phyloP scores from a whole-genome alignment of 2,329 filamentous ascomycete genomes.

The Ophiocordyceps polyrhachis-furcata region DNA sequence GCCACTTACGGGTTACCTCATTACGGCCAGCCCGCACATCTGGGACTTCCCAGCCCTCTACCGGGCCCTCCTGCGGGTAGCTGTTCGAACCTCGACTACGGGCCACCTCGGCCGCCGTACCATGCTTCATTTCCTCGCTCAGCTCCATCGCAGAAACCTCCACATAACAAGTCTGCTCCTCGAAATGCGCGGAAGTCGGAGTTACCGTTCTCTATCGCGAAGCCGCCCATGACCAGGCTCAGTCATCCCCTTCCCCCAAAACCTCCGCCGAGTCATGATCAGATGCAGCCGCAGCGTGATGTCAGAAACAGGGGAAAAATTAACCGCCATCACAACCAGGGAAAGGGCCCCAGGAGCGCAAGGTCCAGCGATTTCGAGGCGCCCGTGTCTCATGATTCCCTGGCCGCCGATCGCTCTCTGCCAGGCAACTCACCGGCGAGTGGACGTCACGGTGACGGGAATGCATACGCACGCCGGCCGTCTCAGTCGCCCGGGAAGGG shows the following conservation, averaged over 20 bases:
- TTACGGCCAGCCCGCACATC: neutral
- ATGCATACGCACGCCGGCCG: neutral
- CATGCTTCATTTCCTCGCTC: neutral
- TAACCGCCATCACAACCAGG: slow-evolving; percentile 13
- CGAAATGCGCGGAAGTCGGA: neutral
- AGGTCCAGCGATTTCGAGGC: slow-evolving; percentile 2
- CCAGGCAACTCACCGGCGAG: neutral
- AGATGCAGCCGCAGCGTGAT: slow-evolving; percentile 11
- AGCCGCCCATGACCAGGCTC: slow-evolving; percentile 3
- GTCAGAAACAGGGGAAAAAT: slow-evolving; percentile 13
- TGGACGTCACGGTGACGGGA: neutral
- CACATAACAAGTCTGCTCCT: neutral
- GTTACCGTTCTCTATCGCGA: neutral
- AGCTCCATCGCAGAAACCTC: neutral
- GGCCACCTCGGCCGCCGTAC: slow-evolving; percentile 1
- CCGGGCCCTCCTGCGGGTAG: neutral
- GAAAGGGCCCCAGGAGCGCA: slow-evolving; percentile 10
- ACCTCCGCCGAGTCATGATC: slow-evolving; percentile 11
- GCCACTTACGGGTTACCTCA: neutral
- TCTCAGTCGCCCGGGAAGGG: neutral
- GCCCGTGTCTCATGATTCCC: neutral
- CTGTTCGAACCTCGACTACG: slow-evolving; percentile 1
- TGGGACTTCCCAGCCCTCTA: slow-evolving; percentile 5
- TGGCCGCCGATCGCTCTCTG: neutral
- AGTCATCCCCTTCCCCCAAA: slow-evolving; percentile 14